Evolutionary conservation across 139 green algal species (phyloP).

Genomic region (Volvox reticuliferus): DNA sequence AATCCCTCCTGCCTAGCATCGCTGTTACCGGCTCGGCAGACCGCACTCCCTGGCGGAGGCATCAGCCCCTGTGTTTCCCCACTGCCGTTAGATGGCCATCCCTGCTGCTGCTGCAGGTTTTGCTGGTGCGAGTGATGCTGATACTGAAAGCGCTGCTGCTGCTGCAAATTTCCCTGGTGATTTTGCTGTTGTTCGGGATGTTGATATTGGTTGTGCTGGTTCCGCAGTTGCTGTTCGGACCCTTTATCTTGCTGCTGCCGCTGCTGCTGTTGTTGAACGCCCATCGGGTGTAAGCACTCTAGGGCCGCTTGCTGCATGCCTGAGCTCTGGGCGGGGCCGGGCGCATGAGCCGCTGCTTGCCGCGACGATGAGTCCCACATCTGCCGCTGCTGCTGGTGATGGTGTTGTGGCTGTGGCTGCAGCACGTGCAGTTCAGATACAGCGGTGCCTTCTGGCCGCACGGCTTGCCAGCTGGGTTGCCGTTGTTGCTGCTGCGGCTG

Average conservation of each 20-base stretch:
- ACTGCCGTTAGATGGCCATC: background rate
- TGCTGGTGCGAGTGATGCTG: no score
- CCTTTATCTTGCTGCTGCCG: background rate
- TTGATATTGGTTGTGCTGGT: background rate
- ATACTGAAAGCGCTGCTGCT: no score
- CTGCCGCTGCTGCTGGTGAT: slow-evolving; percentile 12
- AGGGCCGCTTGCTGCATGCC: no score
- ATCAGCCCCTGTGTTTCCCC: no score
- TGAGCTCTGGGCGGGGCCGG: no score
- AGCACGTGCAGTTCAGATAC: no score
- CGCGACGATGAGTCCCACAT: background rate
- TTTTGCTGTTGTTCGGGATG: background rate
- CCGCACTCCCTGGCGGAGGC: no score
- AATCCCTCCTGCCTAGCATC: background rate
- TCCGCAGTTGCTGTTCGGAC: slow-evolving; percentile 10
- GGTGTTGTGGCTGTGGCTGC: background rate
- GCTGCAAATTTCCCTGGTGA: no score
- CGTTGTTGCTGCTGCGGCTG: background rate
- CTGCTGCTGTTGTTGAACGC: background rate
- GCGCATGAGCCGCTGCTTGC: background rate
- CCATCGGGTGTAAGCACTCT: background rate
- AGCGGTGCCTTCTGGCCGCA: background rate
- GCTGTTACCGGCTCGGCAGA: no score
- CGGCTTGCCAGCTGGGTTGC: background rate
- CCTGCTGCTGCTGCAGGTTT: background rate